Conservation (phyloP, 2,329 filamentous ascomycete species). For the Botrytis fabae region DNA sequence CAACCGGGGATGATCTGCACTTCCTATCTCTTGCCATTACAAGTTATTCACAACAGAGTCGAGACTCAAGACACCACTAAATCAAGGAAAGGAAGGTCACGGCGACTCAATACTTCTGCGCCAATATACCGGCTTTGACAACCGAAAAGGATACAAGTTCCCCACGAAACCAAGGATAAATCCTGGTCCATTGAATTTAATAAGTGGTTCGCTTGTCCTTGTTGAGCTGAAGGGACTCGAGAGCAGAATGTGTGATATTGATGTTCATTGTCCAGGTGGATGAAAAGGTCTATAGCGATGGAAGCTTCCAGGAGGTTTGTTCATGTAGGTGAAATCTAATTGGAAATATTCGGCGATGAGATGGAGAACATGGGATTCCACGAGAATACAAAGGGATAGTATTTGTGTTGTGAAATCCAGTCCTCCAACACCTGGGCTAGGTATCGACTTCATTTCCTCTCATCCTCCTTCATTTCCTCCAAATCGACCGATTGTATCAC, state of each 20-base stretch:
- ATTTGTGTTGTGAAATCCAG: not conserved
- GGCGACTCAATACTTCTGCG: not conserved
- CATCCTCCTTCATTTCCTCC: not conserved
- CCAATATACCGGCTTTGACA: not conserved
- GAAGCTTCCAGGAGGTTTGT: not conserved
- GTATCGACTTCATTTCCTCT: no score
- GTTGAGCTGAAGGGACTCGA: slow-evolving; percentile 2
- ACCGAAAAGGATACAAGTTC: not conserved
- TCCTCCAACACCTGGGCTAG: not conserved
- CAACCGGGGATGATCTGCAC: slow-evolving; percentile 5
- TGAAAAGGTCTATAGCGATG: not conserved
- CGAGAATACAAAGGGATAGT: not conserved
- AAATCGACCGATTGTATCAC: not conserved
- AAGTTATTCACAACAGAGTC: no score
- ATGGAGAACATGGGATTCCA: not conserved
- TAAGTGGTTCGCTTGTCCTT: not conserved
- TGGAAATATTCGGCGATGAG: not conserved
- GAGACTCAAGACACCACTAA: not conserved
- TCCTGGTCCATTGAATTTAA: not conserved
- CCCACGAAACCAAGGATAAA: slow-evolving; percentile 12
- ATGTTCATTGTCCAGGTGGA: not conserved
- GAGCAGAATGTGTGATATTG: not conserved
- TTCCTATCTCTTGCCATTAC: not conserved
- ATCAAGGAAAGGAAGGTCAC: slow-evolving; percentile 11
- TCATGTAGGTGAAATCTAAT: not conserved